These are phyloP conservation scores for Urochloa ruziziensis DNA, from an alignment of 176 grass and related monocot genomes.

Conservation along the genomic window DNA sequence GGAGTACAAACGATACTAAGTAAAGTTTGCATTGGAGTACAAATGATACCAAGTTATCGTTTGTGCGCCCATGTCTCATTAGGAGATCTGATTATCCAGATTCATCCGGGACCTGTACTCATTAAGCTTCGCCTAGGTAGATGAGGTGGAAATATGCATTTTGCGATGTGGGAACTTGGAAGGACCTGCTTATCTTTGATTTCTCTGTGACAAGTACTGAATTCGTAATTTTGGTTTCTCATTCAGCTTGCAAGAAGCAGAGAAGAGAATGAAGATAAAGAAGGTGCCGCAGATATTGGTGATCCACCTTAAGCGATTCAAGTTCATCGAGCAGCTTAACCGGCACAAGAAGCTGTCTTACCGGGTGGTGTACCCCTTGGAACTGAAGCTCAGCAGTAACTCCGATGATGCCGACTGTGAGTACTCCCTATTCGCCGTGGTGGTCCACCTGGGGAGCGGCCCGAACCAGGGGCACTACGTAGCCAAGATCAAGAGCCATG, in stretches of 20 bases:
- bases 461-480: conserved; percentile 94
- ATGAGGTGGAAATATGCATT: not conserved
- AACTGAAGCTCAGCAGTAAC: conserved; percentile 72
- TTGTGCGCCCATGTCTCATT: not conserved
- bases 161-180: not conserved
- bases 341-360: conserved; percentile 91
- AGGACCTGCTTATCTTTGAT: conserved; percentile 11
- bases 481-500: conserved; percentile 79
- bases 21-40: not conserved
- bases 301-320: conserved; percentile 90
- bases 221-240: not conserved
- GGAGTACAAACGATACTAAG: too few species aligned
- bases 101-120: not conserved
- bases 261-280: conserved; percentile 97
- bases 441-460: conserved; percentile 82
- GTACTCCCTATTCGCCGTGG: conserved; percentile 90
- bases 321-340: conserved; percentile 82
- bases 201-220: conserved; percentile 16
- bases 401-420: conserved; percentile 59
- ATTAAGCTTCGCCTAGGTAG: not conserved
- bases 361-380: conserved; percentile 80
- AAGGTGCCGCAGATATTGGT: conserved; percentile 75
- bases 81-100: not conserved
- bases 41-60: not conserved
- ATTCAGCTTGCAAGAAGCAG: conserved; percentile 84